Conservation (phyloP, 805 yeast genomes). For the Ogataea ramenticola region DNA sequence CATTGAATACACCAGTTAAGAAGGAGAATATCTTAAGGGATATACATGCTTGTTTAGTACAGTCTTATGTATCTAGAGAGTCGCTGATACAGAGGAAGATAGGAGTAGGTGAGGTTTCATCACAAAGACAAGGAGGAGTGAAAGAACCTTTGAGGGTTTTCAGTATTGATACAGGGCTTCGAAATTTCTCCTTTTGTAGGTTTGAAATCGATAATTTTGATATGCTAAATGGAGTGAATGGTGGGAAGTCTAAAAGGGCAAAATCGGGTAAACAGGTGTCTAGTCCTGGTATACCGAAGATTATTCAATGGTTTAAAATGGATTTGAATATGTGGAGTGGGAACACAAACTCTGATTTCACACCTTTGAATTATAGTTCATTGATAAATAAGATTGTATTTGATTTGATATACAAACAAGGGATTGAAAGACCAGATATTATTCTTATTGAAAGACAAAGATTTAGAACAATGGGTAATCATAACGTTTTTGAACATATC, state of each 20-base stretch:
- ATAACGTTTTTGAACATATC: slow-evolving; percentile 41
- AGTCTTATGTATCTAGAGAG: not conserved
- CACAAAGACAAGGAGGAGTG: too few relatives aligned
- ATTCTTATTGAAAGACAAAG: slow-evolving; percentile 53
- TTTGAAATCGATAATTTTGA: slow-evolving; percentile 2
- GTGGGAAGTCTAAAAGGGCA: not conserved
- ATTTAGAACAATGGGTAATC: slow-evolving; percentile 39
- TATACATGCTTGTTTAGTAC: not conserved
- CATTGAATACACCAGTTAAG: slow-evolving; percentile 4
- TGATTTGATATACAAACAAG: slow-evolving; percentile 9
- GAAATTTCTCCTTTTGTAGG: slow-evolving; percentile 25
- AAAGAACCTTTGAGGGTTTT: slow-evolving; percentile 9
- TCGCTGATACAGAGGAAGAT: not conserved
- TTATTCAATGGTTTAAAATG: slow-evolving; percentile 27
- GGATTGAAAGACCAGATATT: slow-evolving; percentile 26
- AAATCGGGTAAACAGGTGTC: not conserved
- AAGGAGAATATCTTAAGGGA: slow-evolving; percentile 6
- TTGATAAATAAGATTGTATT: slow-evolving; percentile 14
- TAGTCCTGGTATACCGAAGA: slow-evolving; percentile 6
- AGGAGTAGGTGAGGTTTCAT: too few relatives aligned
- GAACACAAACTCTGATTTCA: slow-evolving; percentile 12
- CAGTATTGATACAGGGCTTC: slow-evolving; percentile 27
- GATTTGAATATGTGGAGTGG: slow-evolving; percentile 19
- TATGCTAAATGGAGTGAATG: too few relatives aligned
- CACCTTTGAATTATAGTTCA: slow-evolving; percentile 20